Percentiles rank a stretch among this genome's conserved stretches.
Evolutionary conservation across 306 rosid genomes (phyloP).

Genomic region (Mimosa pudica): DNA sequence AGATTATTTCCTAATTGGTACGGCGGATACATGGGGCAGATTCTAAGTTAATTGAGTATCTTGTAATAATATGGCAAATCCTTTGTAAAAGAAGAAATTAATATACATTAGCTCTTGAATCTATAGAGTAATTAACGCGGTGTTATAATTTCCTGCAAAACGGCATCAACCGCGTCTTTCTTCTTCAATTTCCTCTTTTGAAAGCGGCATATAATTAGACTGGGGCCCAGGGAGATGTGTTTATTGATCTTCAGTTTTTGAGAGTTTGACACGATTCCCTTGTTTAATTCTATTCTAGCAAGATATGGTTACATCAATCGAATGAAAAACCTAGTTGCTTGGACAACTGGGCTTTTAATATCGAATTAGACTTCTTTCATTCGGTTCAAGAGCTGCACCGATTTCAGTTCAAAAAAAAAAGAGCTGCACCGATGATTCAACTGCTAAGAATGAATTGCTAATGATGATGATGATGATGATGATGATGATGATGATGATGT

Average conservation of each 20-base stretch:
- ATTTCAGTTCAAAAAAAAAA: no score
- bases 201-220: no score
- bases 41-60: neutral
- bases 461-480: no score
- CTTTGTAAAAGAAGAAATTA: neutral
- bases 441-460: no score
- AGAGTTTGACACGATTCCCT: neutral
- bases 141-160: neutral
- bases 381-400: neutral
- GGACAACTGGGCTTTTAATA: neutral
- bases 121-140: neutral
- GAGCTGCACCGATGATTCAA: neutral
- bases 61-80: neutral
- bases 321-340: neutral
- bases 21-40: constrained; percentile 34
- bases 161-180: neutral
- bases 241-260: neutral
- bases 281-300: neutral
- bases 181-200: neutral
- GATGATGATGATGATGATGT: no score
- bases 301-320: neutral
- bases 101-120: neutral
- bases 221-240: neutral
- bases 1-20: constrained; percentile 46
- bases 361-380: neutral